Evolutionary conservation across 495 filamentous ascomycete species (phyloP).

Genomic region (Talaromyces ruber): DNA sequence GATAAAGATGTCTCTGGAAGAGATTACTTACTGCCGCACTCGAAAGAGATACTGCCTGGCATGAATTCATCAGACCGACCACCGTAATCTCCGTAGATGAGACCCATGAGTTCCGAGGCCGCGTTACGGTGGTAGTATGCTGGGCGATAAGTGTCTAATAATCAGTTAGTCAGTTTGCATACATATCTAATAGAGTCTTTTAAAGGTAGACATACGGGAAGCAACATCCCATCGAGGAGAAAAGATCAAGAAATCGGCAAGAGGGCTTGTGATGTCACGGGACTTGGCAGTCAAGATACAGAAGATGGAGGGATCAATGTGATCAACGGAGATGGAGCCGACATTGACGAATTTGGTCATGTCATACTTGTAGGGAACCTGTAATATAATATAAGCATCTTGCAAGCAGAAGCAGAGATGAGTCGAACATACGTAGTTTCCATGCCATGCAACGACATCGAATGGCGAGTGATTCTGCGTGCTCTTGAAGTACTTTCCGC

Average conservation of each 20-base stretch:
- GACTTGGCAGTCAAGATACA: conserved; percentile 42
- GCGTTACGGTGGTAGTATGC: conserved; percentile 45
- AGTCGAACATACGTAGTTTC: conserved; percentile 32
- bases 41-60: conserved; percentile 47
- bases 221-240: conserved; percentile 42
- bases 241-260: conserved; percentile 44
- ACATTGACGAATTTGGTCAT: conserved; percentile 44
- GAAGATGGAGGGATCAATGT: conserved; percentile 45
- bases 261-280: conserved; percentile 28
- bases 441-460: conserved; percentile 46
- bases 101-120: conserved; percentile 42
- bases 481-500: conserved; percentile 39
- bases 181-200: not conserved
- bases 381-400: conserved; percentile 5
- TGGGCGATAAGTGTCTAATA: conserved; percentile 37
- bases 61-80: conserved; percentile 51
- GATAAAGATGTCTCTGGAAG: not conserved
- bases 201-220: conserved; percentile 20
- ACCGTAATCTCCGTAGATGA: conserved; percentile 45
- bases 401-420: not conserved
- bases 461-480: conserved; percentile 42
- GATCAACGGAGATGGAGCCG: conserved; percentile 40
- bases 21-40: conserved; percentile 37
- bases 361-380: conserved; percentile 42
- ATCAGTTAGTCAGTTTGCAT: not conserved